Conservation (phyloP, 345 rosid genomes). For the Euclidium syriacum region DNA sequence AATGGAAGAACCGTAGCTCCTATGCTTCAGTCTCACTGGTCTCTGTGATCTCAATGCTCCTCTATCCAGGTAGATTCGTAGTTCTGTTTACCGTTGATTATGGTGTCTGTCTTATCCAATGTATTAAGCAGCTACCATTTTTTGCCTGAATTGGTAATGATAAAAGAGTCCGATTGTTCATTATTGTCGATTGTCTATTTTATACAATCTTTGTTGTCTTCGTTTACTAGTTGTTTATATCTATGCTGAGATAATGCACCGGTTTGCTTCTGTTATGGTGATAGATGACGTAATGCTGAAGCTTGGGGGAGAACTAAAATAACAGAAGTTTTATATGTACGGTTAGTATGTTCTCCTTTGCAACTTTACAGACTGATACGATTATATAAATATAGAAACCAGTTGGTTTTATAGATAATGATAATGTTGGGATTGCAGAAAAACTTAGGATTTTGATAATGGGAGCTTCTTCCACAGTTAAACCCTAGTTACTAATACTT, state of each 20-base stretch:
- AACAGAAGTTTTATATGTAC: background rate
- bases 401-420: too few relatives aligned
- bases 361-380: background rate
- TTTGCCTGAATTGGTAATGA: background rate
- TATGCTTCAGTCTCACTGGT: conserved; percentile 76
- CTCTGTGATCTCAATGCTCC: conserved; percentile 35
- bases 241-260: background rate
- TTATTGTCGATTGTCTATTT: background rate
- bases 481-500: too few relatives aligned
- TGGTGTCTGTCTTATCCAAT: background rate
- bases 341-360: background rate
- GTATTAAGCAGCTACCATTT: background rate
- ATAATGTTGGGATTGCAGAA: too few relatives aligned
- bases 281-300: background rate
- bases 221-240: too few relatives aligned
- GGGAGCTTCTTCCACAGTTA: too few relatives aligned
- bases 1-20: conserved; percentile 46
- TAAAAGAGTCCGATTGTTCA: background rate
- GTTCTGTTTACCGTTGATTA: background rate
- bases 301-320: background rate
- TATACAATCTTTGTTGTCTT: background rate
- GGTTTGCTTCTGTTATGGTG: background rate
- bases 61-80: background rate
- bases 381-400: too few relatives aligned
- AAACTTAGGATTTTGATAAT: too few relatives aligned